These are phyloP conservation scores for Phytophthora ramorum DNA, from an alignment of 352 stramenopile species.

Conservation along the genomic window DNA sequence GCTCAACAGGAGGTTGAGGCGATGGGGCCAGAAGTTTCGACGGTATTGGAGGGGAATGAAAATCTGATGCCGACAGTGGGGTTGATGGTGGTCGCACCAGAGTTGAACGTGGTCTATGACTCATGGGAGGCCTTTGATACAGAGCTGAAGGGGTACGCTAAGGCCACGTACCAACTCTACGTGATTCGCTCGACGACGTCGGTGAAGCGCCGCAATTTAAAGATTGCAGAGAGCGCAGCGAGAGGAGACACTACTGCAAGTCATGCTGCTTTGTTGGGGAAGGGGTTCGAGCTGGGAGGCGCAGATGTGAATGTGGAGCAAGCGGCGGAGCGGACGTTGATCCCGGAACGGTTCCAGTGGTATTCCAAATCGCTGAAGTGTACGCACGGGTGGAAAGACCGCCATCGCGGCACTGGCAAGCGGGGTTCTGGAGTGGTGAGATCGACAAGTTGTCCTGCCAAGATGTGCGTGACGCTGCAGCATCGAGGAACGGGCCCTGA, in stretches of 20 bases:
- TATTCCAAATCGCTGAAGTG: conserved; percentile 88
- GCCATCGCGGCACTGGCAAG: conserved; percentile 69
- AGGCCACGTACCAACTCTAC: conserved; percentile 75
- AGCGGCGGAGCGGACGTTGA: conserved; percentile 46
- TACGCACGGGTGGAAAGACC: conserved; percentile 82
- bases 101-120: conserved; percentile 57
- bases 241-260: conserved; percentile 14
- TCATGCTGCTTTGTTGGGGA: conserved; percentile 1
- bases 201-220: conserved; percentile 70
- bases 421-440: conserved; percentile 64
- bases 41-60: conserved; percentile 1
- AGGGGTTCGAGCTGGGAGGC: conserved; percentile 10
- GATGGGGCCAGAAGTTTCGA: conserved; percentile 2
- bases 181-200: conserved; percentile 84
- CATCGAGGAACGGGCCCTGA: conserved; percentile 42
- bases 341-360: conserved; percentile 70
- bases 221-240: conserved; percentile 59
- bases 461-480: conserved; percentile 84
- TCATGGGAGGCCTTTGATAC: conserved; percentile 77
- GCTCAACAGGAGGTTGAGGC: conserved; percentile 4
- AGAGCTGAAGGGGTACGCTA: conserved; percentile 63
- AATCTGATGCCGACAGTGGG: not conserved
- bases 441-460: conserved; percentile 73
- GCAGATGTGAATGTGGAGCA: conserved; percentile 5
- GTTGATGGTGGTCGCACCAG: conserved; percentile 44